Evolutionary conservation across 495 filamentous ascomycete species (phyloP).

Genomic region (Lasiosphaeris hirsuta): DNA sequence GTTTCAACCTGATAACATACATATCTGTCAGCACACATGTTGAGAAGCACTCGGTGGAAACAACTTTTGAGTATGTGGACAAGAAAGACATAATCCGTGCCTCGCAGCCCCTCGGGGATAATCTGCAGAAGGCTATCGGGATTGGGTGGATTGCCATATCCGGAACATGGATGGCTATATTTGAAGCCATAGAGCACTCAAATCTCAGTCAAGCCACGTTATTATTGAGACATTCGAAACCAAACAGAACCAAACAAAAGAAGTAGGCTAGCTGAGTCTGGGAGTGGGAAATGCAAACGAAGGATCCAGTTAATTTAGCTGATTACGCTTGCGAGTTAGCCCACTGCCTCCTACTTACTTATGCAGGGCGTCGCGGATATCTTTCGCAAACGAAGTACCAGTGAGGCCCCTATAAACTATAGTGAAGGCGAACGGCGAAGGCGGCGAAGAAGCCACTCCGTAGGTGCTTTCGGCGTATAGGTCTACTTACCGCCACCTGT

Average conservation of each 20-base stretch:
- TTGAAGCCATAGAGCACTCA: conserved; percentile 13
- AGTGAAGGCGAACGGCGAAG: too few species aligned
- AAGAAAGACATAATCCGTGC: too few species aligned
- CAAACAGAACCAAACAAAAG: neutral
- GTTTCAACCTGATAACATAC: conserved; percentile 13
- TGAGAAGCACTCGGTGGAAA: neutral
- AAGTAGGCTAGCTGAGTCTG: neutral
- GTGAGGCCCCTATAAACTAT: too few species aligned
- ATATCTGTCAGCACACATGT: conserved; percentile 5
- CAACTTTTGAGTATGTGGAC: neutral
- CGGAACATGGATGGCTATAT: conserved; percentile 15
- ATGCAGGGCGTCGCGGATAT: too few species aligned
- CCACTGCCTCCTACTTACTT: too few species aligned
- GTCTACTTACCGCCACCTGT: neutral
- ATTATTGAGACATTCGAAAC: neutral
- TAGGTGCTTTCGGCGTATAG: neutral
- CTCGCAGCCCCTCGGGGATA: too few species aligned
- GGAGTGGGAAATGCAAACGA: too few species aligned
- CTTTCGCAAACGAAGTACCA: too few species aligned
- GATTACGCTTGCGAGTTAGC: too few species aligned
- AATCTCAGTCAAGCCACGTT: conserved; percentile 11
- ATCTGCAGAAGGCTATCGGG: conserved; percentile 2
- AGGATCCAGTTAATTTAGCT: too few species aligned
- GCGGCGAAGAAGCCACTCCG: too few species aligned
- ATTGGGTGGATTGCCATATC: neutral